These are phyloP conservation scores for Caulochytrium protostelioides DNA, from an alignment of 371 early-diverging fungal species.

Conservation along the genomic window DNA sequence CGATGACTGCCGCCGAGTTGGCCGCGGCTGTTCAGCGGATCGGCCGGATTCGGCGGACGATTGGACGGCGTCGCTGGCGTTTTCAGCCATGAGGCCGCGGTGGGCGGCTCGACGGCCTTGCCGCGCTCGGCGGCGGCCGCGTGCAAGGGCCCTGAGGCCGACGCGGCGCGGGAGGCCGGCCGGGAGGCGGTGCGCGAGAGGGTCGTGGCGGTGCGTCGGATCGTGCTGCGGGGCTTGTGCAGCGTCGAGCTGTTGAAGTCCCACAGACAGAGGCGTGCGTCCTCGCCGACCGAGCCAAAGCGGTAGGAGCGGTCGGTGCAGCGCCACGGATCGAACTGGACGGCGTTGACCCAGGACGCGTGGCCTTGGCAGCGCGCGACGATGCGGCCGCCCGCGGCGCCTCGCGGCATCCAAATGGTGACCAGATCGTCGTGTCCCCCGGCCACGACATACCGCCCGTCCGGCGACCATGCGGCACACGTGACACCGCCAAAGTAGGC, in stretches of 20 bases:
- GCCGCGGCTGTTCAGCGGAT: conserved; percentile 4
- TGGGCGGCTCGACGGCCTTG: not conserved
- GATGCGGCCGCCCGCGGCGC: conserved; percentile 45
- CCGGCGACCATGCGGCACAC: conserved; percentile 77
- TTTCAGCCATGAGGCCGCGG: not conserved
- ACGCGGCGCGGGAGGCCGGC: too few relatives aligned
- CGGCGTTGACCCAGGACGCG: conserved; percentile 63
- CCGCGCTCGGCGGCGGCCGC: conserved; percentile 14
- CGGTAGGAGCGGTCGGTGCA: conserved; percentile 63
- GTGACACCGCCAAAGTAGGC: conserved; percentile 64
- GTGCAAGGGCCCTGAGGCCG: too few relatives aligned
- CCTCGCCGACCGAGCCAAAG: conserved; percentile 79
- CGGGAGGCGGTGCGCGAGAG: too few relatives aligned
- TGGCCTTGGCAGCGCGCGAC: conserved; percentile 85
- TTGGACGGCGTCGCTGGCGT: not conserved
- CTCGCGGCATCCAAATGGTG: conserved; percentile 62
- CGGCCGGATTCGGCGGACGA: not conserved
- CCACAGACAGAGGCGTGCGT: conserved; percentile 66
- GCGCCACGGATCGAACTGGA: conserved; percentile 77
- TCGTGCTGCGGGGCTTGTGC: conserved; percentile 44
- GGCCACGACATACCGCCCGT: conserved; percentile 73
- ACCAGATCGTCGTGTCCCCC: conserved; percentile 87
- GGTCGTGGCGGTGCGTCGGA: too few relatives aligned
- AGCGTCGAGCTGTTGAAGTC: conserved; percentile 65
- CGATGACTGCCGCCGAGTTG: conserved; percentile 1